Base-by-base conservation (phyloP, 2,329 filamentous ascomycete genomes). In the Arthrobotrys conoides region DNA sequence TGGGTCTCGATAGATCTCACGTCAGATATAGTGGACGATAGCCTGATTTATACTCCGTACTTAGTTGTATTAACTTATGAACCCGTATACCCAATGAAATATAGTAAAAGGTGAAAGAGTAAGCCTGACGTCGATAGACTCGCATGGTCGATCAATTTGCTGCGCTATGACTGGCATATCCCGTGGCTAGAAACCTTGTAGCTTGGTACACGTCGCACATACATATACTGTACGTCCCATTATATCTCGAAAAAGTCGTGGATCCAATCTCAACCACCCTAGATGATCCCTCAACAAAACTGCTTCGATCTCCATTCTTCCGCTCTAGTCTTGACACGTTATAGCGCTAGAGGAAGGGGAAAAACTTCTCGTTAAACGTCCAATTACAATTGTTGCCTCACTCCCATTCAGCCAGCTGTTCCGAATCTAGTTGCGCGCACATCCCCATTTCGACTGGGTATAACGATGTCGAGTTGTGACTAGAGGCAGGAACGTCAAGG, bases 341-440 rank as follows among this genome's bases (percentile, higher is more conserved):
- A 55, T 57, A 55, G 46, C 44, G 18, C 46, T 68, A 22, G 33
- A 18, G n/a, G n/a, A 20, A 51, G 53, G 27, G 9, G 49, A 18
- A 55, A 36, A 41, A 12, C 24, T 59, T 22, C 63, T 67, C 61
- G 51, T 36, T 38, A 51, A 51, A 41, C 9, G 14, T 51, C 71
- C 46, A 76, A 76, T 76, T 12, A 66, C 18, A 55, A 30, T 38
- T 27, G 57, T 6, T 33, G 71, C 71, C 71, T 70, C 46, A 67
- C n/a, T 70, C 36, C 36, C 44, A 12, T 16, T 44, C 20, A 44
- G 33, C 36, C 57, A 44, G 33, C 36, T 44, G 36, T n/a, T n/a
- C 9, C 3, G 14, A 41, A n/a, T n/a, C n/a, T 18, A 3, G 22
- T 44, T 44, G 18, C 36, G 33, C 33, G 22, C 36, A 61, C 36